Conservation (phyloP, 2,329 filamentous ascomycete species). For the Chaetomiaceae sp. region DNA sequence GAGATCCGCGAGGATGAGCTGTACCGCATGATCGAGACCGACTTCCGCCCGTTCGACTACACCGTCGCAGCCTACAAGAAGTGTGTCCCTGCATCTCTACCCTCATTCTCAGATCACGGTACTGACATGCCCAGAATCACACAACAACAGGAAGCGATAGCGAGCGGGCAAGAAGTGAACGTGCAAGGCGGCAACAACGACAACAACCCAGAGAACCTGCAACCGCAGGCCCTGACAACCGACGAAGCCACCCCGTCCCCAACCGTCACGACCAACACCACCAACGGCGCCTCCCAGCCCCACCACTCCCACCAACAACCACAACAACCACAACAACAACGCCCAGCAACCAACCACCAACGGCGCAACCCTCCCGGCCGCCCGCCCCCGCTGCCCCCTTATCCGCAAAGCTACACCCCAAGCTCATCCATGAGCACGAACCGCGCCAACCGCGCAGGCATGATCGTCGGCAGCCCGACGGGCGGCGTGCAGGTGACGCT, state of each 20-base stretch:
- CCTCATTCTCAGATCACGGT: not conserved
- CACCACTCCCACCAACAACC: not conserved
- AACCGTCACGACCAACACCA: too few relatives aligned
- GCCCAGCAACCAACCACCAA: slow-evolving; percentile 12
- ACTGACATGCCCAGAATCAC: slow-evolving; percentile 24
- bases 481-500: slow-evolving; percentile 89
- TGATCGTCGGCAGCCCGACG: slow-evolving; percentile 69
- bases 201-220: slow-evolving; percentile 21
- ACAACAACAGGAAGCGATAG: slow-evolving; percentile 17
- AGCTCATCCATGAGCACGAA: slow-evolving; percentile 14
- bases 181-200: not conserved
- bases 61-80: slow-evolving; percentile 74
- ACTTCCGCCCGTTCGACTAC: slow-evolving; percentile 95
- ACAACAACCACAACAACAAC: slow-evolving; percentile 17
- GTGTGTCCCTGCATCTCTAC: slow-evolving; percentile 40
- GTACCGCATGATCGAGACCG: slow-evolving; percentile 87
- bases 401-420: slow-evolving; percentile 44
- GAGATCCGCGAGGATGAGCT: slow-evolving; percentile 93
- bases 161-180: slow-evolving; percentile 1
- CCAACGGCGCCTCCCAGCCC: slow-evolving; percentile 16
- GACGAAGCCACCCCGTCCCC: slow-evolving; percentile 38
- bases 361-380: slow-evolving; percentile 27
- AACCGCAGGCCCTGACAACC: slow-evolving; percentile 48
- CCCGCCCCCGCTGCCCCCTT: slow-evolving; percentile 41
- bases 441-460: slow-evolving; percentile 42